Evolutionary conservation across 257 asterid species (phyloP).

Genomic region (Ballota nigra): DNA sequence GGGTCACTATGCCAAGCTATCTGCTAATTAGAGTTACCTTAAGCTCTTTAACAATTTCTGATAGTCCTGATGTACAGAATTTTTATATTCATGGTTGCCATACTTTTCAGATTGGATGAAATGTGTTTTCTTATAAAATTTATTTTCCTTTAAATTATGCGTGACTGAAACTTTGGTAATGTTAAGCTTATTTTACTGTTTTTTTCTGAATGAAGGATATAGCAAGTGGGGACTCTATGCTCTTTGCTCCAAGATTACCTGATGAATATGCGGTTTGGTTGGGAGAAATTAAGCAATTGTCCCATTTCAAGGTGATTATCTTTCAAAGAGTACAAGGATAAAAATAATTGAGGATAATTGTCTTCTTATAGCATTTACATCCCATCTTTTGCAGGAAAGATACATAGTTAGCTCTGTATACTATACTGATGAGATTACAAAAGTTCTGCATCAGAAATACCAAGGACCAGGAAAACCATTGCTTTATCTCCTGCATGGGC

Average conservation of each 20-base stretch:
- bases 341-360: slow-evolving; percentile 12
- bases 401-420: slow-evolving; percentile 61
- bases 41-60: slow-evolving; percentile 5
- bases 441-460: slow-evolving; percentile 55
- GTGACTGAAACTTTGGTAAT: slow-evolving; percentile 4
- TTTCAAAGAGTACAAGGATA: slow-evolving; percentile 11
- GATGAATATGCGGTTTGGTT: slow-evolving; percentile 89
- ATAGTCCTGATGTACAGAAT: slow-evolving; percentile 1
- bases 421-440: slow-evolving; percentile 73
- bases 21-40: slow-evolving; percentile 4
- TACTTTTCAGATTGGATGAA: neutral
- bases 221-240: slow-evolving; percentile 71
- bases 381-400: slow-evolving; percentile 58
- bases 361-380: slow-evolving; percentile 21
- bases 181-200: slow-evolving; percentile 18
- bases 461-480: slow-evolving; percentile 67
- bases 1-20: neutral
- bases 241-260: slow-evolving; percentile 89
- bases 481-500: slow-evolving; percentile 87
- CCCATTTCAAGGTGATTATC: slow-evolving; percentile 74
- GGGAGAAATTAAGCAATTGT: slow-evolving; percentile 78
- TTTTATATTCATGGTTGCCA: neutral
- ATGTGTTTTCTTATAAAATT: neutral
- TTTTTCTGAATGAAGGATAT: slow-evolving; percentile 60
- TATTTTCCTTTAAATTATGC: neutral